Evolutionary conservation across 768 basidiomycete species (phyloP).

Genomic region (Grammothele lineata): DNA sequence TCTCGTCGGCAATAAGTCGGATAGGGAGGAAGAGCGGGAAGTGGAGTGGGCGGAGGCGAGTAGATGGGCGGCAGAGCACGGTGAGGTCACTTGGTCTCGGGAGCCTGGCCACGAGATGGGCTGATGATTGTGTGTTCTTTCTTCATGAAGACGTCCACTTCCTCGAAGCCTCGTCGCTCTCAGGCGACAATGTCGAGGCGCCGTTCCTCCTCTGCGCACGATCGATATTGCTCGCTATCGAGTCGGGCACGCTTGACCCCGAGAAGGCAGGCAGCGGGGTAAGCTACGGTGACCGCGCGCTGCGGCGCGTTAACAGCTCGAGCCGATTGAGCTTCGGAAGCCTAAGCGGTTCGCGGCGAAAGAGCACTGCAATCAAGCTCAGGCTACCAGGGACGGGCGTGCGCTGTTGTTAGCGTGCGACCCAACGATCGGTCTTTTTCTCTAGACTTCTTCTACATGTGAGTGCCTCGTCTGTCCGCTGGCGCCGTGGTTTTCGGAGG

Average conservation of each 20-base stretch:
- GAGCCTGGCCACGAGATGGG: background rate
- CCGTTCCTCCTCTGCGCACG: slow-evolving; percentile 88
- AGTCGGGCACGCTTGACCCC: slow-evolving; percentile 86
- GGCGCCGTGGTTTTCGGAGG: background rate
- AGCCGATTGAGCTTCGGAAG: slow-evolving; percentile 85
- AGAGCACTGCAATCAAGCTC: slow-evolving; percentile 51
- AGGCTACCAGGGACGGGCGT: slow-evolving; percentile 50
- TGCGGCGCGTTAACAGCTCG: slow-evolving; percentile 88
- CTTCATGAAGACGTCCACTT: slow-evolving; percentile 75
- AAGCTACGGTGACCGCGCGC: slow-evolving; percentile 91
- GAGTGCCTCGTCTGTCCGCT: slow-evolving; percentile 1
- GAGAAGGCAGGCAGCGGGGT: slow-evolving; percentile 95
- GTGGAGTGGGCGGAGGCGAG: slow-evolving; percentile 96
- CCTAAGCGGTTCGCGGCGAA: slow-evolving; percentile 62
- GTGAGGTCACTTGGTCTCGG: slow-evolving; percentile 35
- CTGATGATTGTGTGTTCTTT: background rate
- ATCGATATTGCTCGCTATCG: slow-evolving; percentile 85
- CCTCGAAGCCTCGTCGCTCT: slow-evolving; percentile 87
- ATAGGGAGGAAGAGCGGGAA: slow-evolving; percentile 90
- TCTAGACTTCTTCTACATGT: slow-evolving; percentile 2
- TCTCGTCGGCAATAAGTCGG: slow-evolving; percentile 93
- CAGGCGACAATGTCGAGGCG: slow-evolving; percentile 90
- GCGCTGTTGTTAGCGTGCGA: slow-evolving; percentile 55
- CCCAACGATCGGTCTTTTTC: background rate
- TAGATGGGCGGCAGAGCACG: slow-evolving; percentile 93